Base-by-base conservation (phyloP, 176 grass and related monocot genomes). In the Typha latifolia region DNA sequence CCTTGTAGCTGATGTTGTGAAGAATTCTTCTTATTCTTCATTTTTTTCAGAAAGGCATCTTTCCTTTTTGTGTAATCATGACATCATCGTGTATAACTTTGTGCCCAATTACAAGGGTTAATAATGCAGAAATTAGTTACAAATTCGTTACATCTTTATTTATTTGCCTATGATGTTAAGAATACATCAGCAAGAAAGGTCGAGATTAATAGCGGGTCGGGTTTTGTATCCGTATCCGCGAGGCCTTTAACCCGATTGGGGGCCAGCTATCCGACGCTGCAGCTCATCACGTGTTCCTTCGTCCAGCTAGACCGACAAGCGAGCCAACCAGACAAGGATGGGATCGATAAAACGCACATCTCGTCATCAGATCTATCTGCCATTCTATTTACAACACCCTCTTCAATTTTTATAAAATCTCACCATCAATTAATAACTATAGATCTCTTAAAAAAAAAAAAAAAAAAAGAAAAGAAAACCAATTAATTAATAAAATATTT, bases 351-450 rank as follows among this genome's bases (percentile, higher is more conserved):
- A 65, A 65, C 63, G 32, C 53, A 21, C 53, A 59, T 22, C 53
- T 14, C 53, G 63, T 65, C 29, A 47, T 47, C 63, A 65, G 32
- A 65, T 65, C 63, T 55, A 55, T n/a, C 51, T 22, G 22, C 53
- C 37, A 59, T 49, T 5, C 20, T 6, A 69, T 1, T 34, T 11
- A 37, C n/a, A 12, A 37, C n/a, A 19, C 10, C 37, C 49, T 19
- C 16, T 32, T 48, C 37, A 69, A 50, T 10, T 47, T 51, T 50
- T 32, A 15, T 15, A 12, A 69, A 69, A 21, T 23, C 19, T 8
- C 47, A 22, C 66, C 49, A 12, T 69, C 49, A 47, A 72, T 61
- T 19, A 10, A 59, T 10, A 9, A 59, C 10, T 59, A 4, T 56
- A 22, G 16, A 19, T 19, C 8, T 3, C 6, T 19, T 21, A 59